Conservation (phyloP, 768 basidiomycete species). For the Naematelia aurantialba region DNA sequence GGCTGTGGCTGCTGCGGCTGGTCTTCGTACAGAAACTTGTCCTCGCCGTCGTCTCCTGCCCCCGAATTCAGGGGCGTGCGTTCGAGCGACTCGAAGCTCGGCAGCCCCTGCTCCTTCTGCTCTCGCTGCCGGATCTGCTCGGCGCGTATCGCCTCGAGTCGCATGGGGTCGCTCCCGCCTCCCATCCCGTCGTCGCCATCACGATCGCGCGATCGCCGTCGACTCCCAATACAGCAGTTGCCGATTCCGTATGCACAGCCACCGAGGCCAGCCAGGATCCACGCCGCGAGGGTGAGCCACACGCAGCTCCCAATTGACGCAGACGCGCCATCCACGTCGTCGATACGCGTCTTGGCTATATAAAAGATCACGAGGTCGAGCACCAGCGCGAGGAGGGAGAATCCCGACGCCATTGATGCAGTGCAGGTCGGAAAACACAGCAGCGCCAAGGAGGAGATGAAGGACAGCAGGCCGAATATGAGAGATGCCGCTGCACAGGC, state of each 20-base stretch:
- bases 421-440: slow-evolving; percentile 49
- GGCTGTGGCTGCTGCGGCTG: no score
- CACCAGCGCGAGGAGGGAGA: slow-evolving; percentile 81
- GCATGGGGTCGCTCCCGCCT: slow-evolving; percentile 45
- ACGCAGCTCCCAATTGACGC: slow-evolving; percentile 68
- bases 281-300: slow-evolving; percentile 48
- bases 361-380: slow-evolving; percentile 91
- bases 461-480: slow-evolving; percentile 79
- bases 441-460: slow-evolving; percentile 71
- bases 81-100: slow-evolving; percentile 33
- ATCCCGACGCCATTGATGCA: slow-evolving; percentile 64
- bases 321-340: slow-evolving; percentile 64
- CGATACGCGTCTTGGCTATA: slow-evolving; percentile 79
- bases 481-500: slow-evolving; percentile 66
- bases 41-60: slow-evolving; percentile 20
- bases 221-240: slow-evolving; percentile 67
- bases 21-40: slow-evolving; percentile 40
- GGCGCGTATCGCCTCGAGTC: slow-evolving; percentile 29
- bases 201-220: slow-evolving; percentile 11
- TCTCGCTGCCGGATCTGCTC: slow-evolving; percentile 25
- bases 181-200: slow-evolving; percentile 23
- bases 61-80: slow-evolving; percentile 25
- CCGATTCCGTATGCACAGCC: slow-evolving; percentile 85
- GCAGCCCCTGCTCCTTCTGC: slow-evolving; percentile 42
- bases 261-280: slow-evolving; percentile 57